Evolutionary conservation across 805 yeast species (phyloP).

Genomic region (Candida orba): DNA sequence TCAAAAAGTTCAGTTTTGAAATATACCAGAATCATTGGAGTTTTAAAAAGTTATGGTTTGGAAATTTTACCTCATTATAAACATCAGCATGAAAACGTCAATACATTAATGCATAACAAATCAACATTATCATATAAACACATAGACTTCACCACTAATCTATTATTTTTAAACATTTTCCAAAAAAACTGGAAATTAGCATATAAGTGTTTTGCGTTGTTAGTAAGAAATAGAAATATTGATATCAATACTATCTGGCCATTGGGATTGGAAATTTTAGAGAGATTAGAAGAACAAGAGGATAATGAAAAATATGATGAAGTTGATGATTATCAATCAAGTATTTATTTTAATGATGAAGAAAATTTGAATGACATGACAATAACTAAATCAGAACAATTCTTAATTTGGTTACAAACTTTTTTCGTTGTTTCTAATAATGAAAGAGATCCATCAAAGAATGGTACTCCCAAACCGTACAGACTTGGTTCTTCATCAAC

Average conservation of each 20-base stretch:
- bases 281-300: slow-evolving; percentile 14
- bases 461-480: slow-evolving; percentile 6
- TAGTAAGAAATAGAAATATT: slow-evolving; percentile 40
- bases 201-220: slow-evolving; percentile 41
- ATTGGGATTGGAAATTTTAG: slow-evolving; percentile 49
- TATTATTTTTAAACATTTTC: slow-evolving; percentile 41
- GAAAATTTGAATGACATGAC: neutral
- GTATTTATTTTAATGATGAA: slow-evolving; percentile 3
- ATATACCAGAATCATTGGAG: too few relatives aligned
- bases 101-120: neutral
- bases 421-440: slow-evolving; percentile 2
- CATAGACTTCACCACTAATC: neutral
- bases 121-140: slow-evolving; percentile 4
- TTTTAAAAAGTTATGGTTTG: too few relatives aligned
- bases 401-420: slow-evolving; percentile 17
- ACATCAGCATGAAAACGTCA: neutral
- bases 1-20: too few relatives aligned
- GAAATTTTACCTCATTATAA: neutral
- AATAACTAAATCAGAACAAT: slow-evolving; percentile 8
- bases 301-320: slow-evolving; percentile 5
- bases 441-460: neutral
- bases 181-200: slow-evolving; percentile 49
- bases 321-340: slow-evolving; percentile 9
- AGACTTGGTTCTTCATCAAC: slow-evolving; percentile 10
- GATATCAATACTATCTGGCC: slow-evolving; percentile 61